Percentiles rank a stretch among this genome's conserved stretches.
Evolutionary conservation across 352 stramenopile genomes (phyloP).

Genomic region (Phytophthora fragariaefolia): DNA sequence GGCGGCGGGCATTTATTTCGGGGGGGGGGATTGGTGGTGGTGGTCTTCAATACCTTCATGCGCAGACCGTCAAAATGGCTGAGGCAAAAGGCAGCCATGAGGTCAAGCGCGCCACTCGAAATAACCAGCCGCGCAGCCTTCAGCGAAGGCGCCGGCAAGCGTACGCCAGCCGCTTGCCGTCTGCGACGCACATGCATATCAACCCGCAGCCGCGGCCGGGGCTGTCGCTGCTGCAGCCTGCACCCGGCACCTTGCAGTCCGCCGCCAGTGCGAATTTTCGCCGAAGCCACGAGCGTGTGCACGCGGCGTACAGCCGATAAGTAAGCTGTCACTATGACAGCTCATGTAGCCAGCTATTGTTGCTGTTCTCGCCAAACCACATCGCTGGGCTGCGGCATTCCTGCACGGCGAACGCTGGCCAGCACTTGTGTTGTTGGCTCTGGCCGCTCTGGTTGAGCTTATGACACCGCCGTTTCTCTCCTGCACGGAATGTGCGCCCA

Average conservation of each 20-base stretch:
- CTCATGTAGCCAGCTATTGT: too few species aligned
- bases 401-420: not conserved
- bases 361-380: too few species aligned
- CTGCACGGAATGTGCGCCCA: conserved; percentile 9
- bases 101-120: conserved; percentile 7
- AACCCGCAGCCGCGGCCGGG: conserved; percentile 3
- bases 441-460: conserved; percentile 1
- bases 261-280: conserved; percentile 8
- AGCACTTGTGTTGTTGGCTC: conserved; percentile 18
- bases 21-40: too few species aligned
- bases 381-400: not conserved
- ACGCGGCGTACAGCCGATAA: not conserved
- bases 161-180: conserved; percentile 14
- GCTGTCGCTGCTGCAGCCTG: conserved; percentile 1
- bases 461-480: conserved; percentile 17
- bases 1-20: conserved; percentile 17
- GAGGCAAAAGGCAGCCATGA: not conserved
- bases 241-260: not conserved
- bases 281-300: conserved; percentile 10
- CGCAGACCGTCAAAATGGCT: conserved; percentile 5
- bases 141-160: conserved; percentile 26
- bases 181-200: conserved; percentile 15
- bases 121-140: conserved; percentile 17
- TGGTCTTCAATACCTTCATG: too few species aligned
- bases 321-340: too few species aligned